These are phyloP conservation scores for Acer negundo DNA, from an alignment of 345 rosid genomes.

Conservation along the genomic window DNA sequence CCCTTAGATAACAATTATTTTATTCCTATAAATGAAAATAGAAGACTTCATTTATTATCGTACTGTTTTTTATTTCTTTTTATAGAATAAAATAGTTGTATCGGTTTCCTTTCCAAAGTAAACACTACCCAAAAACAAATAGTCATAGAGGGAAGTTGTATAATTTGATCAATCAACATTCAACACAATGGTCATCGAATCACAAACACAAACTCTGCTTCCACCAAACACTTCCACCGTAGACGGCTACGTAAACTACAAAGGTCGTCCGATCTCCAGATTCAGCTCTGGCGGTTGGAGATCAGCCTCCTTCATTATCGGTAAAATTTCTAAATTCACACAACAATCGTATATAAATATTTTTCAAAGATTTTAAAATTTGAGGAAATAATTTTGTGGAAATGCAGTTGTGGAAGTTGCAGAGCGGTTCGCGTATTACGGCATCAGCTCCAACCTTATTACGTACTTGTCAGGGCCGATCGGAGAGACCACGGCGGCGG, in stretches of 20 bases:
- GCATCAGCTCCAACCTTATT: background rate
- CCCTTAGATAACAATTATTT: no score
- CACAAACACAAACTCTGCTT: slow-evolving; percentile 3
- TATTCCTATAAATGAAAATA: no score
- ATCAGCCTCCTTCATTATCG: slow-evolving; percentile 36
- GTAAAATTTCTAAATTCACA: slow-evolving; percentile 11
- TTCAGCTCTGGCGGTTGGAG: slow-evolving; percentile 36
- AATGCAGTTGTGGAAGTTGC: slow-evolving; percentile 24
- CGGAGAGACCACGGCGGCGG: background rate
- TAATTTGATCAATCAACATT: no score
- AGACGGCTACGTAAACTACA: slow-evolving; percentile 26
- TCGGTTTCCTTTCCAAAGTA: no score
- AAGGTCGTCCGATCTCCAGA: slow-evolving; percentile 18
- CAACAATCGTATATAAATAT: background rate
- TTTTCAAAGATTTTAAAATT: no score
- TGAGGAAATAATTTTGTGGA: background rate
- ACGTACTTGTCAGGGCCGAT: slow-evolving; percentile 1
- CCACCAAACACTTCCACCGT: slow-evolving; percentile 14
- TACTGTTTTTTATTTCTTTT: no score
- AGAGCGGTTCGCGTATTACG: background rate
- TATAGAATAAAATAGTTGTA: no score
- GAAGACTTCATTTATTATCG: no score
- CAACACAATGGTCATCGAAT: slow-evolving; percentile 11
- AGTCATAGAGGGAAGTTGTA: no score
- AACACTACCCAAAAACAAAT: no score